Percentiles rank a stretch among this genome's conserved stretches.
Conservation (phyloP, 2,329 filamentous ascomycete species). For the Diplocarpon rosae region DNA sequence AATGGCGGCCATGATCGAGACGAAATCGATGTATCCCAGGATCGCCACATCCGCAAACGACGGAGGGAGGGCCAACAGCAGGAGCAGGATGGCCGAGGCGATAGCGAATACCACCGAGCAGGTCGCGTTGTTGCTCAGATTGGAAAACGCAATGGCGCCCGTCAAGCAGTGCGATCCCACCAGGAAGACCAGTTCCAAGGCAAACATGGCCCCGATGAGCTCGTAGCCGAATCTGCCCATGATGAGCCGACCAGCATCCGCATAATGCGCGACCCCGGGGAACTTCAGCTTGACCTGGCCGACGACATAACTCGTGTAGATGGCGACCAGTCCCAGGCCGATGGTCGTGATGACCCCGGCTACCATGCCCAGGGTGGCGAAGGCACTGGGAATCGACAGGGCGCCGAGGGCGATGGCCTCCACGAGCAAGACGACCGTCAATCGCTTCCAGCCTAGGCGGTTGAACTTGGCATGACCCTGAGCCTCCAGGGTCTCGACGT, state of each 20-base stretch:
- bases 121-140: slow-evolving; percentile 39
- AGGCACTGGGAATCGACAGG: slow-evolving; percentile 18
- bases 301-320: slow-evolving; percentile 32
- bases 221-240: slow-evolving; percentile 40
- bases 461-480: slow-evolving; percentile 16
- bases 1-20: slow-evolving; percentile 35
- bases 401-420: slow-evolving; percentile 28
- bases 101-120: slow-evolving; percentile 46
- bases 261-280: slow-evolving; percentile 26
- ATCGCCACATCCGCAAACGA: slow-evolving; percentile 45
- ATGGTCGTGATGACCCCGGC: slow-evolving; percentile 18
- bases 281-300: slow-evolving; percentile 27
- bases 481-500: slow-evolving; percentile 11
- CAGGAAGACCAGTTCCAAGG: slow-evolving; percentile 48
- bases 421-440: slow-evolving; percentile 38
- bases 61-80: slow-evolving; percentile 42
- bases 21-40: slow-evolving; percentile 43
- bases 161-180: slow-evolving; percentile 51
- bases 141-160: slow-evolving; percentile 49
- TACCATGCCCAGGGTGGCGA: slow-evolving; percentile 22
- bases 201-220: slow-evolving; percentile 39
- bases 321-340: slow-evolving; percentile 27
- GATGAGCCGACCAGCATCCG: slow-evolving; percentile 45
- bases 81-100: slow-evolving; percentile 39
- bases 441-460: slow-evolving; percentile 35